Conservation (phyloP, 192 early-diverging fungal genomes). For the Podila horticola region DNA sequence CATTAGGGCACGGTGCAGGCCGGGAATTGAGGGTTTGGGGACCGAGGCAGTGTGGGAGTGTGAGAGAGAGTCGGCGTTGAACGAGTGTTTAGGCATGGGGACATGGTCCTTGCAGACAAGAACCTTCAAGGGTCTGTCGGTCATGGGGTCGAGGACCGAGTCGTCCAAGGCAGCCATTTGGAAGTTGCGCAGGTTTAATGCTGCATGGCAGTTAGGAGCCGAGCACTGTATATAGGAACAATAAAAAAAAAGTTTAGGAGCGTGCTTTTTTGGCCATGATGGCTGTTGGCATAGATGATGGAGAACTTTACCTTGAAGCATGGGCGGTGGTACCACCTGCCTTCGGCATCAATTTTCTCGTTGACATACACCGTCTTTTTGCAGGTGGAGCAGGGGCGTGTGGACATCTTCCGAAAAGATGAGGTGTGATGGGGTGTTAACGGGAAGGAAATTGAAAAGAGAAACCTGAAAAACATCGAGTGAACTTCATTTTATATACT, state of each 20-base stretch:
- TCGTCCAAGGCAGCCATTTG: slow-evolving; percentile 40
- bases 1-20: slow-evolving; percentile 38
- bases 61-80: slow-evolving; percentile 13
- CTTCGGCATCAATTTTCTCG: slow-evolving; percentile 43
- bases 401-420: slow-evolving; percentile 21
- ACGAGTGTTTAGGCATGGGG: slow-evolving; percentile 32
- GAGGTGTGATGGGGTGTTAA: not conserved
- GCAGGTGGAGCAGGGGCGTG: slow-evolving; percentile 39
- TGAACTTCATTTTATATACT: too few relatives aligned
- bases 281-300: not conserved
- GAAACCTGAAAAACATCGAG: not conserved
- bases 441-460: not conserved
- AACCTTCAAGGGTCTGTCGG: slow-evolving; percentile 28
- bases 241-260: not conserved
- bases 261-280: not conserved
- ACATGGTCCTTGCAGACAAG: slow-evolving; percentile 47
- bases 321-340: slow-evolving; percentile 39
- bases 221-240: slow-evolving; percentile 14
- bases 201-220: slow-evolving; percentile 18
- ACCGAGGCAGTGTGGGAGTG: slow-evolving; percentile 25
- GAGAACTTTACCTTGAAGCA: slow-evolving; percentile 38
- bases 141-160: slow-evolving; percentile 10
- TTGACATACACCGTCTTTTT: slow-evolving; percentile 48
- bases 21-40: slow-evolving; percentile 29
- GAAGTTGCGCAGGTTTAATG: slow-evolving; percentile 24